phyloP scores from a whole-genome alignment of 1,284 basidiomycete genomes.

The Fistulina hepatica region DNA sequence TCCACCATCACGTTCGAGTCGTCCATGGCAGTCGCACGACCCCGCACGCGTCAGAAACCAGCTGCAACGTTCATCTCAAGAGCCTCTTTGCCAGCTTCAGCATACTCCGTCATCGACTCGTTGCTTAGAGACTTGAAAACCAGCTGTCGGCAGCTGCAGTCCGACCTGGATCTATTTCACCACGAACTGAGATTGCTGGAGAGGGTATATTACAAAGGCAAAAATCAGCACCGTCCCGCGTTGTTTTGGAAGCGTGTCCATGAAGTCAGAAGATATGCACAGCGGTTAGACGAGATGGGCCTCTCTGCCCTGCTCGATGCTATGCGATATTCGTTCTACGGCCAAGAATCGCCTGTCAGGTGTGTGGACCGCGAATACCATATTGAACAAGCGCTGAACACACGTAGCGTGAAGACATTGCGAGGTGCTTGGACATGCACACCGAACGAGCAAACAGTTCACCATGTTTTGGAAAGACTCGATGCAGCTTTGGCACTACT shows the following conservation, averaged over 20 bases:
- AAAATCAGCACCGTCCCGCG: slow-evolving; percentile 65
- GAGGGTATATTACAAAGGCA: slow-evolving; percentile 66
- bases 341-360: slow-evolving; percentile 30
- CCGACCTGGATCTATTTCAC: slow-evolving; percentile 30
- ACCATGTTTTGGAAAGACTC: slow-evolving; percentile 27
- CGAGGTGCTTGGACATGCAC: slow-evolving; percentile 53
- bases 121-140: slow-evolving; percentile 51
- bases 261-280: slow-evolving; percentile 49
- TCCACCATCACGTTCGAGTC: no score
- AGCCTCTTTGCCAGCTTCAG: slow-evolving; percentile 23
- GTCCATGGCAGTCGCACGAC: no score
- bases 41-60: no score
- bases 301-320: slow-evolving; percentile 34
- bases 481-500: slow-evolving; percentile 27
- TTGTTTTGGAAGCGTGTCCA: slow-evolving; percentile 58
- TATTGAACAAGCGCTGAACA: slow-evolving; percentile 1
- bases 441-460: slow-evolving; percentile 30
- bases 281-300: slow-evolving; percentile 34
- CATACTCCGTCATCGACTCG: slow-evolving; percentile 36
- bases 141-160: slow-evolving; percentile 39
- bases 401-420: slow-evolving; percentile 33
- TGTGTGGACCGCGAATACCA: slow-evolving; percentile 23
- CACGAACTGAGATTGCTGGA: slow-evolving; percentile 54
- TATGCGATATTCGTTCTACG: slow-evolving; percentile 50
- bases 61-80: no score